A percentile compares a stretch with the other conserved stretches of the same genome.
These are phyloP conservation scores for Speleostelium caveatum DNA, from an alignment of 78 protist genomes.

Conservation along the genomic window DNA sequence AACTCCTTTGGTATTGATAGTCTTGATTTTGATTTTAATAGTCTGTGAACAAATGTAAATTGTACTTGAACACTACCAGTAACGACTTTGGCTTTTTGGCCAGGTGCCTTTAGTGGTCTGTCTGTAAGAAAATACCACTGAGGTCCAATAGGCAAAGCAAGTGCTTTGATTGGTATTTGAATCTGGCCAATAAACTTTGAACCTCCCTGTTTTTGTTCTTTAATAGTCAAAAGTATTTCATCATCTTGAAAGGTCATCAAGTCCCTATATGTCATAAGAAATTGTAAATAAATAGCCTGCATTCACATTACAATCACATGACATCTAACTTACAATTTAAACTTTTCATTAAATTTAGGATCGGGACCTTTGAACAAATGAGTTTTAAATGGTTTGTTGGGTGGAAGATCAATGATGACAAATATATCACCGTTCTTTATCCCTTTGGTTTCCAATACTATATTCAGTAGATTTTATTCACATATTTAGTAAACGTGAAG, in stretches of 20 bases:
- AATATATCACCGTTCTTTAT: slow-evolving; percentile 43
- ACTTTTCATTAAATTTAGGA: slow-evolving; percentile 62
- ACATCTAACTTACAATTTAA: slow-evolving; percentile 31
- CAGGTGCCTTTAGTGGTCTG: slow-evolving; percentile 18
- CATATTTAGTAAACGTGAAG: too few relatives aligned
- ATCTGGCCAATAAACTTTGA: slow-evolving; percentile 74
- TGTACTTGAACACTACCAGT: slow-evolving; percentile 52
- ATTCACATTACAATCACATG: neutral
- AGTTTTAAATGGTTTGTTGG: slow-evolving; percentile 70
- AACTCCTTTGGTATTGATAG: slow-evolving; percentile 19
- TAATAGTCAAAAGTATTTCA: slow-evolving; percentile 28
- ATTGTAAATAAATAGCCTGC: neutral
- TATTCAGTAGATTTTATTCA: neutral
- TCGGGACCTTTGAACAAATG: slow-evolving; percentile 69
- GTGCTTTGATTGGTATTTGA: slow-evolving; percentile 62
- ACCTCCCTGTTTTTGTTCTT: slow-evolving; percentile 58
- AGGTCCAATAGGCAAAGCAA: slow-evolving; percentile 22
- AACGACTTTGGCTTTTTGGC: slow-evolving; percentile 53
- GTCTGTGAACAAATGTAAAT: slow-evolving; percentile 30
- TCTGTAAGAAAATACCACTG: slow-evolving; percentile 60
- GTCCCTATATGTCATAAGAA: slow-evolving; percentile 10
- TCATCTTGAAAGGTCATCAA: slow-evolving; percentile 78
- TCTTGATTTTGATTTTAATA: slow-evolving; percentile 31
- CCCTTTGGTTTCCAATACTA: slow-evolving; percentile 61
- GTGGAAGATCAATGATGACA: slow-evolving; percentile 61